These are phyloP conservation scores for Quillaja saponaria DNA, from an alignment of 306 rosid genomes.

Conservation along the genomic window DNA sequence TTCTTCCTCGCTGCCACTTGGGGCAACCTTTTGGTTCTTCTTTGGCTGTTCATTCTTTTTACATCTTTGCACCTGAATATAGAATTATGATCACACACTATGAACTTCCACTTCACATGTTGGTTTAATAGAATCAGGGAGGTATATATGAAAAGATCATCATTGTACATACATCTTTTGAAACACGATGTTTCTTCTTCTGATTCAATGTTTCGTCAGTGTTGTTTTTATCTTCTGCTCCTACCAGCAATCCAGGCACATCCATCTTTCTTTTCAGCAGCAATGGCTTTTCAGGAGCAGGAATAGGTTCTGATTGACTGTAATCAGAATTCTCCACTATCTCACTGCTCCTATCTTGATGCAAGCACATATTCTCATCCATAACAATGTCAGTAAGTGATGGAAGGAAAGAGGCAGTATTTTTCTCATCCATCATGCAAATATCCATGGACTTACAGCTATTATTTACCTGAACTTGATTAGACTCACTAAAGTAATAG, in stretches of 20 bases:
- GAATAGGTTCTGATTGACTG: slow-evolving; percentile 23
- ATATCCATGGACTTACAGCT: slow-evolving; percentile 28
- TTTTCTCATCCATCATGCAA: slow-evolving; percentile 30
- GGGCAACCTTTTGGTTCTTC: slow-evolving; percentile 38
- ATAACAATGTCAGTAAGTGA: slow-evolving; percentile 37
- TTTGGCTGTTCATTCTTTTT: slow-evolving; percentile 46
- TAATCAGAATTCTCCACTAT: slow-evolving; percentile 29
- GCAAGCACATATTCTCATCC: slow-evolving; percentile 41
- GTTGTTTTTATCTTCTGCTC: slow-evolving; percentile 32
- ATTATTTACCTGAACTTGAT: slow-evolving; percentile 21
- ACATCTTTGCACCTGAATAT: slow-evolving; percentile 47
- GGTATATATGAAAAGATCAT: background rate
- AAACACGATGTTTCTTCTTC: slow-evolving; percentile 53
- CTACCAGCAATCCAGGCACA: slow-evolving; percentile 21
- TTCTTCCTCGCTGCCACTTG: slow-evolving; percentile 45
- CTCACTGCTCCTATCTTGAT: slow-evolving; percentile 33
- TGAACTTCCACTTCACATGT: background rate
- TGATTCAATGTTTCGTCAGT: slow-evolving; percentile 27
- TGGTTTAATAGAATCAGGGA: slow-evolving; percentile 4
- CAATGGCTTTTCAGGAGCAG: slow-evolving; percentile 30
- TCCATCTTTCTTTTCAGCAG: slow-evolving; percentile 57
- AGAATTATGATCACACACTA: slow-evolving; percentile 17
- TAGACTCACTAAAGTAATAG: slow-evolving; percentile 26
- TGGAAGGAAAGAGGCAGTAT: slow-evolving; percentile 38
- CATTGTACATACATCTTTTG: slow-evolving; percentile 50